Percentiles rank a stretch among this genome's conserved stretches.
Evolutionary conservation across 768 basidiomycete species (phyloP).

Genomic region (Kwoniella newhampshirensis): DNA sequence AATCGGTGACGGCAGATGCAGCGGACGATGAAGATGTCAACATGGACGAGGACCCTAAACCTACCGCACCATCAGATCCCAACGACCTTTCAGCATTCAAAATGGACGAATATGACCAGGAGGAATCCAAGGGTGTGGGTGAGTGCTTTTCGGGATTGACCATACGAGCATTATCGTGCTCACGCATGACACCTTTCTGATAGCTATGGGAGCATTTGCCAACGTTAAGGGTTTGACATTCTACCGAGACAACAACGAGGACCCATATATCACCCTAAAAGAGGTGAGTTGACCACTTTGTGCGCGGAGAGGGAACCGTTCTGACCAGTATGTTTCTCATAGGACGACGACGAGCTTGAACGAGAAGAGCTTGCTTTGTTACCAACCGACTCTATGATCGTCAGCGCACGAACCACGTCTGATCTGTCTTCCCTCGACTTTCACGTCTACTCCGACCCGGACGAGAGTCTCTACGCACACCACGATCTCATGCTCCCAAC

Average conservation of each 20-base stretch:
- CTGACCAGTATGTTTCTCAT: background rate
- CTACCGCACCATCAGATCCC: constrained; percentile 50
- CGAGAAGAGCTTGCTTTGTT: constrained; percentile 83
- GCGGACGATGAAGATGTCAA: constrained; percentile 54
- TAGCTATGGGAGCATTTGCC: constrained; percentile 72
- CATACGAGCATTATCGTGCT: background rate
- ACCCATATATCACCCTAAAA: constrained; percentile 95
- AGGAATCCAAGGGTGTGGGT: constrained; percentile 57
- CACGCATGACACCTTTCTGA: background rate
- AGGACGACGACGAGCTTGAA: constrained; percentile 67
- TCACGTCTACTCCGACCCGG: constrained; percentile 84
- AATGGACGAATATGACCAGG: constrained; percentile 87
- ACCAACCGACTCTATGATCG: constrained; percentile 87
- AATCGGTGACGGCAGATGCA: constrained; percentile 20
- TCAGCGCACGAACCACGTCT: constrained; percentile 92
- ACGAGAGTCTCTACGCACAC: constrained; percentile 80
- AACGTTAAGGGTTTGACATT: constrained; percentile 93
- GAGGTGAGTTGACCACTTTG: constrained; percentile 60
- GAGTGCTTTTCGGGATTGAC: constrained; percentile 20
- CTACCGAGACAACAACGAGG: constrained; percentile 86
- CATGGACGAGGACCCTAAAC: constrained; percentile 41
- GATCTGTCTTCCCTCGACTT: constrained; percentile 93
- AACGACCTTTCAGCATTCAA: constrained; percentile 85
- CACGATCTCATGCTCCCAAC: constrained; percentile 97
- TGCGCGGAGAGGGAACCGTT: constrained; percentile 2